Percentiles rank a stretch among this genome's conserved stretches.
These are phyloP conservation scores for Metarhizium anisopliae DNA, from an alignment of 2,329 filamentous ascomycete genomes.

Conservation along the genomic window DNA sequence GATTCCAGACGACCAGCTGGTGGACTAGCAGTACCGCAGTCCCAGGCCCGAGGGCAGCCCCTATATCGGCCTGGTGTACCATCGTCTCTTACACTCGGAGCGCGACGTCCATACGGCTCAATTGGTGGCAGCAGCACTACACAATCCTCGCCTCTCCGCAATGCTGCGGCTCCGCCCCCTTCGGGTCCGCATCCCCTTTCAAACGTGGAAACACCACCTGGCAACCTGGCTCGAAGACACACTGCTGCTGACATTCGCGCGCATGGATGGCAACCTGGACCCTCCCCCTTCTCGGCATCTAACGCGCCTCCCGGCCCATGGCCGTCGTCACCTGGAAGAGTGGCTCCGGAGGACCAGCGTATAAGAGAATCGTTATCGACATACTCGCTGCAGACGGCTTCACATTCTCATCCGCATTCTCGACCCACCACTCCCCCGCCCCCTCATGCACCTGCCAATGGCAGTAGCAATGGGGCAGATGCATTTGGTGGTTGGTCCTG, in stretches of 20 bases:
- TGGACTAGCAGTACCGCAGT: slow-evolving; percentile 54
- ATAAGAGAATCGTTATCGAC: slow-evolving; percentile 47
- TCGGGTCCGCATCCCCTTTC: slow-evolving; percentile 57
- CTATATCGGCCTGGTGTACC: slow-evolving; percentile 72
- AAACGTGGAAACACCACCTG: slow-evolving; percentile 51
- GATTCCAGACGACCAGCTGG: slow-evolving; percentile 63
- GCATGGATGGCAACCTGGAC: slow-evolving; percentile 61
- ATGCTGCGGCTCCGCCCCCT: slow-evolving; percentile 56
- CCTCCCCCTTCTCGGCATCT: slow-evolving; percentile 56
- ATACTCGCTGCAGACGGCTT: slow-evolving; percentile 39
- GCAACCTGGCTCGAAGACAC: slow-evolving; percentile 72
- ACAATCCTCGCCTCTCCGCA: slow-evolving; percentile 67
- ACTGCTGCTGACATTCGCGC: slow-evolving; percentile 93
- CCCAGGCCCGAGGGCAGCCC: slow-evolving; percentile 47
- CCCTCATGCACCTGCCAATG: slow-evolving; percentile 34
- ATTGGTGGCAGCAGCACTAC: slow-evolving; percentile 64
- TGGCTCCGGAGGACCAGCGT: slow-evolving; percentile 42
- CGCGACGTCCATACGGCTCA: slow-evolving; percentile 75
- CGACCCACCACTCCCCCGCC: slow-evolving; percentile 44
- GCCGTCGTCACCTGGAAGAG: slow-evolving; percentile 46
- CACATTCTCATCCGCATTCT: slow-evolving; percentile 36
- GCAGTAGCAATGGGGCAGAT: slow-evolving; percentile 27
- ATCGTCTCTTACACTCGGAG: slow-evolving; percentile 69
- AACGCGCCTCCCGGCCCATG: slow-evolving; percentile 43
- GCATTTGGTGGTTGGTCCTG: slow-evolving; percentile 49